These are phyloP conservation scores for Babesia bovis DNA, from an alignment of 169 alveolate species.

Conservation along the genomic window DNA sequence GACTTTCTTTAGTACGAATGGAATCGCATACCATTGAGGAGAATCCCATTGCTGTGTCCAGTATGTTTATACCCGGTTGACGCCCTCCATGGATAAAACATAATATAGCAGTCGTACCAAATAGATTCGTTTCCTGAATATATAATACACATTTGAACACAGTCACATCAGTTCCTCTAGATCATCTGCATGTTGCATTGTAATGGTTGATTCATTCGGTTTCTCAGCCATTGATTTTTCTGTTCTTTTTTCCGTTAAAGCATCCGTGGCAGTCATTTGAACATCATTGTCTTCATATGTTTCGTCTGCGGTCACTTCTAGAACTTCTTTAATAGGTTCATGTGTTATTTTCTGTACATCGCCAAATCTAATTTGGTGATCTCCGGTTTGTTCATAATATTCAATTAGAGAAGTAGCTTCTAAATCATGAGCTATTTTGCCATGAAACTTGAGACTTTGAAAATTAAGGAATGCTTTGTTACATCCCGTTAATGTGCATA, in stretches of 20 bases:
- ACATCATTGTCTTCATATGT: background rate
- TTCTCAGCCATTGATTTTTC: background rate
- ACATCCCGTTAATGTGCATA: conserved; percentile 51
- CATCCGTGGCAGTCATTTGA: background rate
- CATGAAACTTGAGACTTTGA: conserved; percentile 58
- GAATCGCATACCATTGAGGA: too few relatives aligned
- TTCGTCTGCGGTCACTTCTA: background rate
- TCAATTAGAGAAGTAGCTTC: conserved; percentile 22
- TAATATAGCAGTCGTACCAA: too few relatives aligned
- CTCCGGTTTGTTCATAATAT: conserved; percentile 46
- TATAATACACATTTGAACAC: too few relatives aligned
- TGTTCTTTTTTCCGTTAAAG: background rate
- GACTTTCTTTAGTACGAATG: too few relatives aligned
- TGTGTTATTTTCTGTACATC: conserved; percentile 12
- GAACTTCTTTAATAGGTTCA: background rate
- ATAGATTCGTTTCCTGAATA: too few relatives aligned
- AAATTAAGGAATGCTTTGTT: conserved; percentile 49
- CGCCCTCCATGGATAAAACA: too few relatives aligned
- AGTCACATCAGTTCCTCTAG: conserved; percentile 43
- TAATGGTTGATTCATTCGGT: background rate
- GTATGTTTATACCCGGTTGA: too few relatives aligned
- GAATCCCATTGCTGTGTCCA: too few relatives aligned
- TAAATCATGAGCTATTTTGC: conserved; percentile 21
- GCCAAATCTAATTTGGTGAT: conserved; percentile 3
- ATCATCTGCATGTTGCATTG: conserved; percentile 9